Evolutionary conservation across 106 monocot species (phyloP).

Genomic region (Triglochin maritima): DNA sequence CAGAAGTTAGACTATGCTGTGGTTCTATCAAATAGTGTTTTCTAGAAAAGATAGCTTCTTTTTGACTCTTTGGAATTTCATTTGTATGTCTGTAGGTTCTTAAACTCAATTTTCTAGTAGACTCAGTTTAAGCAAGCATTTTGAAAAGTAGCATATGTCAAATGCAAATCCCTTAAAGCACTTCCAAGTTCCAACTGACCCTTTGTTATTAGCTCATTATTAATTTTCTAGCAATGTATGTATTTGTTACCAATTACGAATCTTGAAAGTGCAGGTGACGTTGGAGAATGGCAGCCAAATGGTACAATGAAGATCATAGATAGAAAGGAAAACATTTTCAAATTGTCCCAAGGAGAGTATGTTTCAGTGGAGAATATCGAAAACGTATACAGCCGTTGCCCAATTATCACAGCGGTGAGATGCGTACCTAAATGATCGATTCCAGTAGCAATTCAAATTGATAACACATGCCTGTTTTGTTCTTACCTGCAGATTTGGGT

Average conservation of each 20-base stretch:
- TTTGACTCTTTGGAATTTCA: too few relatives aligned
- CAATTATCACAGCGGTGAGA: constrained; percentile 44
- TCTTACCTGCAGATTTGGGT: constrained; percentile 55
- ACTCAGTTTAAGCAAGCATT: too few relatives aligned
- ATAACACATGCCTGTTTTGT: not conserved
- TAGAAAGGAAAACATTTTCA: constrained; percentile 97
- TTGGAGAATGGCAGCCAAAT: constrained; percentile 92
- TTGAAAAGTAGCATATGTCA: too few relatives aligned
- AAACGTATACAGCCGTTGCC: constrained; percentile 50
- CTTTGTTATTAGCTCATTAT: not conserved
- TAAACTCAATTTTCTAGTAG: too few relatives aligned
- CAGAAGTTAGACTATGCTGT: too few relatives aligned
- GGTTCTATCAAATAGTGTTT: too few relatives aligned
- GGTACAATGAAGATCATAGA: constrained; percentile 98
- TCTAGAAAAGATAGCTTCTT: too few relatives aligned
- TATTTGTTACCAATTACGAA: not conserved
- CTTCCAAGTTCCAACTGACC: too few relatives aligned
- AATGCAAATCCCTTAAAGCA: too few relatives aligned
- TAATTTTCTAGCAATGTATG: not conserved
- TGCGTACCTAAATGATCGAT: not conserved
- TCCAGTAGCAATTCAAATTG: not conserved
- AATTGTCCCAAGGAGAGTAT: constrained; percentile 96
- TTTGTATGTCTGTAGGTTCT: too few relatives aligned
- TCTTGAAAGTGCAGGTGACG: constrained; percentile 46
- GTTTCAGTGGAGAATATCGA: constrained; percentile 82